Base-by-base conservation (phyloP, 2,329 filamentous ascomycete genomes). In the Sclerotinia spermophila region DNA sequence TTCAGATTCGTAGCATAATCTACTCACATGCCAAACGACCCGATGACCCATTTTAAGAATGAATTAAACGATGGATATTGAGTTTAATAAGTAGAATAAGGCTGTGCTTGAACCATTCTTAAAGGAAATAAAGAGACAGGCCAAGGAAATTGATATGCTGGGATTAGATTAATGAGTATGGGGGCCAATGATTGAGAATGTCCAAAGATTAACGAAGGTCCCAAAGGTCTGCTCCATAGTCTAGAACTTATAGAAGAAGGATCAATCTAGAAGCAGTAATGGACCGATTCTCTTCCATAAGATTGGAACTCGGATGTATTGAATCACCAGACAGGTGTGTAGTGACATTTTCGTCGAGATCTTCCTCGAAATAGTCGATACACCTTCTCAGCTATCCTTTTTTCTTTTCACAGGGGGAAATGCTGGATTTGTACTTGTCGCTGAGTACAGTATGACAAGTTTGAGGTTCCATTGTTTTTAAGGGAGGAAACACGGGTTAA, bases 61-160 rank as follows among this genome's bases (percentile, higher is more conserved):
- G n/a, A n/a, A n/a, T n/a, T n/a, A n/a, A n/a, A n/a, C n/a, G n/a
- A n/a, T n/a, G n/a, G n/a, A n/a, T 45, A 24, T 65, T 65, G 45
- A 40, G 24, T 53, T 40, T 33, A 40, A 40, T 33, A 53, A 40
- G 15, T 40, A 65, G 24, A 53, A 51, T 27, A 66, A 24, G 45
- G 24, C 45, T 53, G 35, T 66, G 35, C 62, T 53, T 40, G 24
- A 53, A 53, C 17, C 7, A 15, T 51, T 27, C 61, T 51, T 30
- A 8, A 60, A 56, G 35, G 45, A 30, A 58, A 45, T 27, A 17
- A 42, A 59, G 15, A 45, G 53, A 44, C 30, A 56, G 45, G 67
- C 38, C 19, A n/a, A 42, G 45, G 67, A 64, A 64, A 69, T 69
- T 64, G 67, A 55, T n/a, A 51, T 69, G 19, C 67, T 48, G 5